A percentile compares a stretch with the other conserved stretches of the same genome.
Conservation (phyloP, 2,329 filamentous ascomycete species). For the Aspergillus sojae region DNA sequence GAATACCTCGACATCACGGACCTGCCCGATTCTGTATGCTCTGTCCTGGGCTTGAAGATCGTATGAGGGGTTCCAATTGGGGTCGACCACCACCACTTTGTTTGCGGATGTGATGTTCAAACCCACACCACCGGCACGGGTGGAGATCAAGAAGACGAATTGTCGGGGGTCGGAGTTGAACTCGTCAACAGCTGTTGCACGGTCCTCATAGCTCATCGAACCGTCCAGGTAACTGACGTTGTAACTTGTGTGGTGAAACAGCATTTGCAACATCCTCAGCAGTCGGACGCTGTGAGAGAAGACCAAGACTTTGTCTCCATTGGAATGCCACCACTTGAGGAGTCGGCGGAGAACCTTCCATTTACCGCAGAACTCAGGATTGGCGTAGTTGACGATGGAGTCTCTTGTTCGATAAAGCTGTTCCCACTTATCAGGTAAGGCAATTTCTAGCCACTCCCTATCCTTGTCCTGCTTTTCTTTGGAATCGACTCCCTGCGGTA, state of each 20-base stretch:
- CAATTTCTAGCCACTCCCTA: conserved; percentile 70
- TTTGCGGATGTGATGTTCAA: conserved; percentile 97
- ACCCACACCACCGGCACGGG: conserved; percentile 88
- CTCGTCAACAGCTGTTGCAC: conserved; percentile 78
- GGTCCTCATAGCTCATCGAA: conserved; percentile 77
- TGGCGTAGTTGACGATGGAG: conserved; percentile 76
- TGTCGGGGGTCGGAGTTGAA: conserved; percentile 87
- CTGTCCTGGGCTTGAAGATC: conserved; percentile 96
- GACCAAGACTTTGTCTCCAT: conserved; percentile 90
- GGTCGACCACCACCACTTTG: conserved; percentile 95
- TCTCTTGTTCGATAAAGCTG: conserved; percentile 74
- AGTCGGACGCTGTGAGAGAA: conserved; percentile 92
- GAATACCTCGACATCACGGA: conserved; percentile 91
- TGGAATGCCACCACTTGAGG: conserved; percentile 84
- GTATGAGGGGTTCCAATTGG: conserved; percentile 95
- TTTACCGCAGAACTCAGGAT: conserved; percentile 92
- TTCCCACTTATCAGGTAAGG: conserved; percentile 74
- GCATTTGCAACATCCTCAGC: conserved; percentile 77
- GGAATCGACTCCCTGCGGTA: conserved; percentile 67
- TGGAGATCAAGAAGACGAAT: conserved; percentile 95
- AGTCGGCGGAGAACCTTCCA: conserved; percentile 90
- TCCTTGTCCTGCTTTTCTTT: conserved; percentile 78
- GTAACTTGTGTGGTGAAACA: conserved; percentile 88
- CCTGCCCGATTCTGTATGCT: conserved; percentile 93
- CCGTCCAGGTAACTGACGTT: conserved; percentile 91